Percentiles rank a stretch among this genome's conserved stretches.
These are phyloP conservation scores for Monosporozyma servazzii DNA, from an alignment of 805 yeast species.

Conservation along the genomic window DNA sequence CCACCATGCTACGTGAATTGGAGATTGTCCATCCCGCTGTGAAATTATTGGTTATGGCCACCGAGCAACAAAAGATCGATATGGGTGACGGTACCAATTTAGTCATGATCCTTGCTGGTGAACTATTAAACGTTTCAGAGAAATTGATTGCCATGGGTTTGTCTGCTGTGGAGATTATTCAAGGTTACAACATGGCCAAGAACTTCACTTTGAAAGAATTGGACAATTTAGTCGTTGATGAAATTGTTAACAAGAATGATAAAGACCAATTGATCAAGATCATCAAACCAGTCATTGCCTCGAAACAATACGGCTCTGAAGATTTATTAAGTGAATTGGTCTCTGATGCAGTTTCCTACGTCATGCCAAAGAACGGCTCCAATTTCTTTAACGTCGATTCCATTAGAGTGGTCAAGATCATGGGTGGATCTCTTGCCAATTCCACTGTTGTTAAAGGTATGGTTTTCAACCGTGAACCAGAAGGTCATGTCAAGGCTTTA, in stretches of 20 bases:
- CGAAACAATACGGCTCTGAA: slow-evolving; percentile 89
- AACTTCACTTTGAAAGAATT: slow-evolving; percentile 61
- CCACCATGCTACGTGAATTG: slow-evolving; percentile 86
- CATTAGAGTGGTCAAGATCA: slow-evolving; percentile 88
- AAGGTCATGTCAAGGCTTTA: slow-evolving; percentile 70
- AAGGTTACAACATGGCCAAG: slow-evolving; percentile 86
- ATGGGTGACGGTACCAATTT: slow-evolving; percentile 95
- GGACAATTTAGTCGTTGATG: slow-evolving; percentile 54
- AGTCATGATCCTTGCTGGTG: slow-evolving; percentile 89
- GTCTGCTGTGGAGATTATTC: slow-evolving; percentile 84
- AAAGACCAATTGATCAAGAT: slow-evolving; percentile 56
- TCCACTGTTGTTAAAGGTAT: slow-evolving; percentile 88
- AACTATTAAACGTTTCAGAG: slow-evolving; percentile 77
- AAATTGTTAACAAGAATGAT: slow-evolving; percentile 39
- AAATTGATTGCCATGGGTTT: slow-evolving; percentile 76
- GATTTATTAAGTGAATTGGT: slow-evolving; percentile 68
- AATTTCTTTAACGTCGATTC: slow-evolving; percentile 77
- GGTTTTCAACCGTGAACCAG: slow-evolving; percentile 98
- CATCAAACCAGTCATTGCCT: slow-evolving; percentile 78
- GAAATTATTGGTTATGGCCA: slow-evolving; percentile 88
- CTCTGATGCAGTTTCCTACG: slow-evolving; percentile 72
- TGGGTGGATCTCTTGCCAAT: slow-evolving; percentile 74
- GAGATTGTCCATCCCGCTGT: slow-evolving; percentile 98
- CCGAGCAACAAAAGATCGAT: slow-evolving; percentile 93
- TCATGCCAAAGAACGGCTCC: slow-evolving; percentile 43